phyloP scores from a whole-genome alignment of 176 grass and related monocot genomes.

The Dactylis glomerata region DNA sequence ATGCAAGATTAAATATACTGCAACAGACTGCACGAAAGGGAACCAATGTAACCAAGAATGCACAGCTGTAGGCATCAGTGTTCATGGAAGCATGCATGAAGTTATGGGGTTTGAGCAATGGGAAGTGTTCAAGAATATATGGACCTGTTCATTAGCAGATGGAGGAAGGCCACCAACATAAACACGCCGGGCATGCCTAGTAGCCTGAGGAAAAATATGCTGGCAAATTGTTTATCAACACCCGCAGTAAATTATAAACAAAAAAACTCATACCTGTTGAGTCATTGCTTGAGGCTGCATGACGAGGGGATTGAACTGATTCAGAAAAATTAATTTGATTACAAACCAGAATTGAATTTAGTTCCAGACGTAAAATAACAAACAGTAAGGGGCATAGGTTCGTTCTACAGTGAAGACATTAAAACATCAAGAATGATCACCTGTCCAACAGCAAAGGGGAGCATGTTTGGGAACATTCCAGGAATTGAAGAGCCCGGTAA shows the following conservation, averaged over 20 bases:
- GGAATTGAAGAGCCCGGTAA: slow-evolving; percentile 62
- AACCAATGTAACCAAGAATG: slow-evolving; percentile 2
- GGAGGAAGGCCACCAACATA: slow-evolving; percentile 97
- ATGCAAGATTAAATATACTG: neutral
- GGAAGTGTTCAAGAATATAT: neutral
- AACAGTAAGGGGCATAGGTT: neutral
- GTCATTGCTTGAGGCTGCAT: slow-evolving; percentile 99
- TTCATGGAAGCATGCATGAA: neutral
- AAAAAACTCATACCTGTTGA: slow-evolving; percentile 59
- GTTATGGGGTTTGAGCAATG: neutral
- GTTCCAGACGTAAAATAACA: neutral
- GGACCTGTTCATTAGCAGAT: slow-evolving; percentile 95
- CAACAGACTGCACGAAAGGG: slow-evolving; percentile 49
- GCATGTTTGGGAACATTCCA: slow-evolving; percentile 85
- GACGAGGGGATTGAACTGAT: slow-evolving; percentile 58
- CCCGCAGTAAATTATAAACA: slow-evolving; percentile 3
- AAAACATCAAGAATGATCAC: slow-evolving; percentile 37
- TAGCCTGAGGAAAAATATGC: slow-evolving; percentile 57
- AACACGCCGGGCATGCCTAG: slow-evolving; percentile 90
- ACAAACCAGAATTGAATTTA: neutral
- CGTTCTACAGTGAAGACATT: neutral
- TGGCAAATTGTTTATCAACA: slow-evolving; percentile 21
- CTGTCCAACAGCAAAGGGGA: slow-evolving; percentile 71
- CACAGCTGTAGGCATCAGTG: neutral
- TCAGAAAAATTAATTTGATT: slow-evolving; percentile 7